phyloP scores from a whole-genome alignment of 768 basidiomycete species.

The Pholiota conissans region DNA sequence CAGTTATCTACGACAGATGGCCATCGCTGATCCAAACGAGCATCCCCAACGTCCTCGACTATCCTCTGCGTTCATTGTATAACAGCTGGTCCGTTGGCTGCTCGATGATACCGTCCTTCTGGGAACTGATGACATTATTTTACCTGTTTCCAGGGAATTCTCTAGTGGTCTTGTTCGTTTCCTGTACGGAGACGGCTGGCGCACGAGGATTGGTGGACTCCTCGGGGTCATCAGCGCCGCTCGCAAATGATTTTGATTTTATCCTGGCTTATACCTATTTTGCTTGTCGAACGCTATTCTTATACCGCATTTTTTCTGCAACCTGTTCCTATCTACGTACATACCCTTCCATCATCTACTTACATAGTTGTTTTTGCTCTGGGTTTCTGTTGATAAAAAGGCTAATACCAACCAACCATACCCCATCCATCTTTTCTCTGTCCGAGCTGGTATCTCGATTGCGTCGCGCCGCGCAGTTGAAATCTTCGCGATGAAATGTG shows the following conservation, averaged over 20 bases:
- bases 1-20: constrained; percentile 84
- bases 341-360: background rate
- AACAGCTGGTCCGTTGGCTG: constrained; percentile 66
- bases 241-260: constrained; percentile 13
- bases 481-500: too few relatives aligned
- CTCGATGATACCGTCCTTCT: too few relatives aligned
- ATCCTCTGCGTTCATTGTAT: constrained; percentile 73
- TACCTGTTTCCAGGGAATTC: constrained; percentile 42
- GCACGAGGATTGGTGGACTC: constrained; percentile 44
- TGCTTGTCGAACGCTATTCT: background rate
- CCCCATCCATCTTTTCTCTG: background rate
- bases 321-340: background rate
- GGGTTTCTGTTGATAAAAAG: background rate
- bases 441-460: too few relatives aligned
- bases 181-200: constrained; percentile 54
- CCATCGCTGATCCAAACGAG: constrained; percentile 79
- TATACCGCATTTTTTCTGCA: background rate
- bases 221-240: constrained; percentile 35
- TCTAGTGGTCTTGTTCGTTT: constrained; percentile 49
- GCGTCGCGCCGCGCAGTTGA: too few relatives aligned
- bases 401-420: background rate
- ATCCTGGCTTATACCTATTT: background rate
- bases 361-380: background rate
- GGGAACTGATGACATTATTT: too few relatives aligned
- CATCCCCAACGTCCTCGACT: constrained; percentile 86